phyloP scores from a whole-genome alignment of 2,329 filamentous ascomycete genomes.

The Bisporella sp. region DNA sequence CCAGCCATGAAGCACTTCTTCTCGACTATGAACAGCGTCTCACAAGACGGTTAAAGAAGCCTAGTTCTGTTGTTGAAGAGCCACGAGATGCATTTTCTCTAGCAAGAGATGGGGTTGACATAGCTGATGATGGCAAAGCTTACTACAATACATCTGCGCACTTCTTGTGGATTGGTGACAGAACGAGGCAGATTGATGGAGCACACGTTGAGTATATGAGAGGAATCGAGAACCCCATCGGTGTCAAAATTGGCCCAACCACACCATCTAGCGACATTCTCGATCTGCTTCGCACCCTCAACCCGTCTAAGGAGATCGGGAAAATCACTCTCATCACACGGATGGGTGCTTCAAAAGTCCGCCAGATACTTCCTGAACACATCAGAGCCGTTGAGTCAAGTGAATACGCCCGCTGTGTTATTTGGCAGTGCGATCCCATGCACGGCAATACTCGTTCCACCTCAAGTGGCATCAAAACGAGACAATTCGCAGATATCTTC shows the following conservation, averaged over 20 bases:
- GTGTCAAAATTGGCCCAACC: constrained; percentile 89
- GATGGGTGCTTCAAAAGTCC: constrained; percentile 77
- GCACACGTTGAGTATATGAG: constrained; percentile 97
- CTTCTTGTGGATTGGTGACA: constrained; percentile 97
- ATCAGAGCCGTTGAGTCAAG: constrained; percentile 83
- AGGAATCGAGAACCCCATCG: constrained; percentile 90
- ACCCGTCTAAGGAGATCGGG: constrained; percentile 73
- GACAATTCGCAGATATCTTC: constrained; percentile 85
- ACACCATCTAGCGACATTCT: constrained; percentile 74
- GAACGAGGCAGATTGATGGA: constrained; percentile 86
- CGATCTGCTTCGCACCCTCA: constrained; percentile 73
- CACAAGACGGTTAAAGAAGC: constrained; percentile 67
- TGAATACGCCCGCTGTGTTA: constrained; percentile 59
- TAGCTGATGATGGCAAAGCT: constrained; percentile 33
- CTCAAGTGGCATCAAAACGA: constrained; percentile 77
- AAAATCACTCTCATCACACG: constrained; percentile 96
- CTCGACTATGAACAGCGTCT: constrained; percentile 91
- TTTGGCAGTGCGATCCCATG: constrained; percentile 99
- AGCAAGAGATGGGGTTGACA: constrained; percentile 5
- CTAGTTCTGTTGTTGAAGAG: constrained; percentile 27
- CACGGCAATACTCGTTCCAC: constrained; percentile 75
- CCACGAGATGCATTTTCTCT: constrained; percentile 3
- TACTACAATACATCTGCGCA: constrained; percentile 95
- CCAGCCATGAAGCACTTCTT: constrained; percentile 88
- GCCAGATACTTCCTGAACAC: constrained; percentile 69